Percentiles rank a stretch among this genome's conserved stretches.
Conservation (phyloP, 108 stramenopile genomes). For the Tribonema minus region DNA sequence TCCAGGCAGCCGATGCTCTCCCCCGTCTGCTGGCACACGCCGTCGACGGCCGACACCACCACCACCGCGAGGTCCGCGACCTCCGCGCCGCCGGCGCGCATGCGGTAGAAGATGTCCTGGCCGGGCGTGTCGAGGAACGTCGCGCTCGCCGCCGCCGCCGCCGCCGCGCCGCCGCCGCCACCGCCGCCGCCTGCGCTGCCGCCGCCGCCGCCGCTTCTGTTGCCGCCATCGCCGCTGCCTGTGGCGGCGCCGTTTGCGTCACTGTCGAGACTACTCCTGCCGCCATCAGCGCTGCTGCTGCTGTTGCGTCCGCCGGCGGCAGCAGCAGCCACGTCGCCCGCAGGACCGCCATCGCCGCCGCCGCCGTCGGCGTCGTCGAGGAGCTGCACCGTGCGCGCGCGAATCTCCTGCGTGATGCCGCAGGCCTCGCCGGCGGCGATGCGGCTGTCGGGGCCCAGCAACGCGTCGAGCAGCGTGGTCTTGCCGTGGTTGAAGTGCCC, state of each 20-base stretch:
- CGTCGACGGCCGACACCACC: slow-evolving; percentile 40
- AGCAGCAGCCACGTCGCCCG: background rate
- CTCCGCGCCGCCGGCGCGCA: slow-evolving; percentile 25
- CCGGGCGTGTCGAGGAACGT: slow-evolving; percentile 40
- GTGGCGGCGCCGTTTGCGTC: background rate
- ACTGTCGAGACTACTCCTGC: background rate
- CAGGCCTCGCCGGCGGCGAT: slow-evolving; percentile 26
- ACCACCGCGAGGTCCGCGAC: slow-evolving; percentile 30
- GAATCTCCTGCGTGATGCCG: slow-evolving; percentile 44
- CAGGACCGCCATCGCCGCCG: background rate
- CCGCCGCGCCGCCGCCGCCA: background rate
- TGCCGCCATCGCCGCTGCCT: background rate
- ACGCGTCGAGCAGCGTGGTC: slow-evolving; percentile 38
- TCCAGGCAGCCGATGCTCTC: slow-evolving; percentile 44
- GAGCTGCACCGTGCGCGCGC: slow-evolving; percentile 26
- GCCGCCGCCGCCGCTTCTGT: background rate
- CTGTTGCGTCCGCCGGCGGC: background rate
- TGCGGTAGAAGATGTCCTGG: slow-evolving; percentile 40
- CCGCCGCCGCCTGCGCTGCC: background rate
- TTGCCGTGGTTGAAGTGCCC: slow-evolving; percentile 47
- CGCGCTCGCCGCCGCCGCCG: background rate
- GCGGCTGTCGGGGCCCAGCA: slow-evolving; percentile 24
- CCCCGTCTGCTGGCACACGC: slow-evolving; percentile 36
- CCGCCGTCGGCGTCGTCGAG: background rate
- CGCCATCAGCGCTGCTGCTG: background rate